These are phyloP conservation scores for Boletus reticuloceps DNA, from an alignment of 768 basidiomycete genomes.

Conservation along the genomic window DNA sequence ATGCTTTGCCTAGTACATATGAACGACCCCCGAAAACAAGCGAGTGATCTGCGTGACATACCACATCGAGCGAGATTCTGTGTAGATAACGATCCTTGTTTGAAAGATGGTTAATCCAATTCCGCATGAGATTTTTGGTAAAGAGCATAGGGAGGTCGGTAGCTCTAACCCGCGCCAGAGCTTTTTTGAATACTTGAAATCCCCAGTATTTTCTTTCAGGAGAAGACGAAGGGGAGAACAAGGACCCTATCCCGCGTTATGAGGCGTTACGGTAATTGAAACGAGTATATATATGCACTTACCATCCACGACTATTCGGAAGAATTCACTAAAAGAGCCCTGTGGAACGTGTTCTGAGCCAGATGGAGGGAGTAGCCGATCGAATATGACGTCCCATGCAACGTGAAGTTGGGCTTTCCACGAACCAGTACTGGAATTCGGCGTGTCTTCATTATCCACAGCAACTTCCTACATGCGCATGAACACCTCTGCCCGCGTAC, in stretches of 20 bases:
- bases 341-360: conserved; percentile 35
- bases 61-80: conserved; percentile 84
- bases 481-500: conserved; percentile 1
- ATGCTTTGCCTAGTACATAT: conserved; percentile 56
- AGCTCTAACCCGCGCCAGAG: conserved; percentile 63
- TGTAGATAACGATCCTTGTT: conserved; percentile 86
- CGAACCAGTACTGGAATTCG: conserved; percentile 50
- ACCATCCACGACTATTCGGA: conserved; percentile 90
- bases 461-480: conserved; percentile 49
- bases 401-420: conserved; percentile 95
- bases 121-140: conserved; percentile 92
- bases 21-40: background rate
- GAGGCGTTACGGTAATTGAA: background rate
- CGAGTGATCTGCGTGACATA: conserved; percentile 32
- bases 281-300: conserved; percentile 19
- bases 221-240: conserved; percentile 83
- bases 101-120: conserved; percentile 95
- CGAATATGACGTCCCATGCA: conserved; percentile 83
- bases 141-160: conserved; percentile 82
- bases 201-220: conserved; percentile 92
- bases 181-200: conserved; percentile 86
- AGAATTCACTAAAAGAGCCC: conserved; percentile 87
- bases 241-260: conserved; percentile 55
- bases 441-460: conserved; percentile 50
- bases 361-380: conserved; percentile 60